Conservation (phyloP, 495 filamentous ascomycete species). For the Xylaria intraflava region DNA sequence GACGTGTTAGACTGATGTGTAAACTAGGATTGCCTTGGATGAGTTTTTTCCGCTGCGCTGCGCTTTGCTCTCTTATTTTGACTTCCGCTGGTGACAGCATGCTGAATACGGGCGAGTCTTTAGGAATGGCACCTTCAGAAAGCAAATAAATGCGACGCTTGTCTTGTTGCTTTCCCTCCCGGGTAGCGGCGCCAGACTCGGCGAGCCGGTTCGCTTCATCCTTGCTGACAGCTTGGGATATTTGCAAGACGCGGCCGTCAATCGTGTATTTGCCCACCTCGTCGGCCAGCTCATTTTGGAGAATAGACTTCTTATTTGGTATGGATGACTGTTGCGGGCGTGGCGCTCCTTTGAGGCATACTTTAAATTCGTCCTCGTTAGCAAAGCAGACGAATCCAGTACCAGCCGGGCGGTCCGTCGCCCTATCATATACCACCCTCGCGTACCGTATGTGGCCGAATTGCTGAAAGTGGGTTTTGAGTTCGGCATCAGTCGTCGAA, state of each 20-base stretch:
- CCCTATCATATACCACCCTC: constrained; percentile 75
- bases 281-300: constrained; percentile 76
- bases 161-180: constrained; percentile 70
- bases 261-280: constrained; percentile 76
- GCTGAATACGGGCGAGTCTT: constrained; percentile 64
- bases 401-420: constrained; percentile 77
- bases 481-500: constrained; percentile 65
- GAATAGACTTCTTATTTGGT: constrained; percentile 61
- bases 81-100: constrained; percentile 72
- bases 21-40: constrained; percentile 86
- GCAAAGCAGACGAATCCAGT: constrained; percentile 95
- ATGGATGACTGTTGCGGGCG: constrained; percentile 39
- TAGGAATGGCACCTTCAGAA: constrained; percentile 72
- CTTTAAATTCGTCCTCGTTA: constrained; percentile 60
- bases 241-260: constrained; percentile 77
- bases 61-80: constrained; percentile 79
- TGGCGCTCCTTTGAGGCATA: constrained; percentile 70
- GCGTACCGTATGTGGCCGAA: constrained; percentile 87
- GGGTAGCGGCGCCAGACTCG: constrained; percentile 55
- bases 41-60: constrained; percentile 79
- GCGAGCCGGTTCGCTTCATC: constrained; percentile 68
- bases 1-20: constrained; percentile 82
- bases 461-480: constrained; percentile 73
- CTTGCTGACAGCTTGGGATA: constrained; percentile 77
- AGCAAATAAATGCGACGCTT: constrained; percentile 90